These are phyloP conservation scores for Sphagnurus paluster DNA, from an alignment of 1,284 basidiomycete species.

Conservation along the genomic window DNA sequence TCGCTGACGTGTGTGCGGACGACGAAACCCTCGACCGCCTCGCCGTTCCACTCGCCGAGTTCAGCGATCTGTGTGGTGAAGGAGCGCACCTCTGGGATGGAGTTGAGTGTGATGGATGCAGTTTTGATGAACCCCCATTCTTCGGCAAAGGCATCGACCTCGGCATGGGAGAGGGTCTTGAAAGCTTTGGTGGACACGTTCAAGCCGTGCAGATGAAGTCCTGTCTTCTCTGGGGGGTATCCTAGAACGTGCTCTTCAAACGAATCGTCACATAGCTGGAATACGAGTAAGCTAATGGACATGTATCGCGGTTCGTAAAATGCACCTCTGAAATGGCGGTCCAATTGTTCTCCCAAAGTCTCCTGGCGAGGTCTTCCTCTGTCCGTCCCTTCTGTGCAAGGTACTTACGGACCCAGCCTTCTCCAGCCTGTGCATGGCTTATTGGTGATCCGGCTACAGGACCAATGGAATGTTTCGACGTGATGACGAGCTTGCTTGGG, in stretches of 20 bases:
- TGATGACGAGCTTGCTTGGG: constrained; percentile 75
- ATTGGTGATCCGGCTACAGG: constrained; percentile 32
- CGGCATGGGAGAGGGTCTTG: constrained; percentile 66
- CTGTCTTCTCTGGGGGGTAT: constrained; percentile 81
- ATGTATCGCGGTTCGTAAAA: neutral
- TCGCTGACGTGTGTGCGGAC: constrained; percentile 74
- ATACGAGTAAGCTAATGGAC: neutral
- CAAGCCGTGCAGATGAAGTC: constrained; percentile 92
- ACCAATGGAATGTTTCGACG: constrained; percentile 92
- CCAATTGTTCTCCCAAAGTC: constrained; percentile 83
- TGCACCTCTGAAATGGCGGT: constrained; percentile 89
- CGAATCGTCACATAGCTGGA: constrained; percentile 87
- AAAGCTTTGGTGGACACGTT: constrained; percentile 78
- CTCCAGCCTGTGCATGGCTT: constrained; percentile 80
- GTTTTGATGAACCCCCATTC: constrained; percentile 94
- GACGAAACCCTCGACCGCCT: constrained; percentile 95
- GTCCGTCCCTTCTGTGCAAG: constrained; percentile 65
- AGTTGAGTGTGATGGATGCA: constrained; percentile 56
- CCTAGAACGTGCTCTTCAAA: constrained; percentile 98
- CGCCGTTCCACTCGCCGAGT: constrained; percentile 80
- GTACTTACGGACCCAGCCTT: constrained; percentile 82
- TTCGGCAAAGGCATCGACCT: constrained; percentile 80
- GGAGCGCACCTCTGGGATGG: constrained; percentile 67
- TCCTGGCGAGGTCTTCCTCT: constrained; percentile 71
- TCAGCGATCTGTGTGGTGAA: constrained; percentile 75